Evolutionary conservation across 139 green algal genomes (phyloP), one percentile per base, ranked within the genome.

Genomic region (Mesostigma viride): DNA sequence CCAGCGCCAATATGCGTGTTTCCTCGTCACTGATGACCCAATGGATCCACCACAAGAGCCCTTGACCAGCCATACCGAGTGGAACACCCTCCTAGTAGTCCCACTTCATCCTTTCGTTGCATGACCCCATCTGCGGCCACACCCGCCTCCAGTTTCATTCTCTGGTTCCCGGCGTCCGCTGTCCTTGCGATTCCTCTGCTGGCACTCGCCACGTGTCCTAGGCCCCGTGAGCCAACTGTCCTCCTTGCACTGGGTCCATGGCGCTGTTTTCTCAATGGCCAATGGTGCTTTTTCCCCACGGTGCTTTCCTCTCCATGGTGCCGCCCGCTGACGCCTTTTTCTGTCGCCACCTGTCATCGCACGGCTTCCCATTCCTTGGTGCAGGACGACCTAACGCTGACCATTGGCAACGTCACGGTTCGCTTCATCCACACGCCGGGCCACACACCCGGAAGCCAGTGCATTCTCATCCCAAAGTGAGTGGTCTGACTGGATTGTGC

Each of bases 361-460:
- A 14, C 40, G 40, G 8, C 11, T 24, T 24, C 11, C 11, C 40
- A 51, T 51, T 51, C 40, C 14, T 8, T 14, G 4, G 5, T 69
- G 65, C 65, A 71, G 65, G 48, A 71, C 31, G 33, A 40, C 3
- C 20, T 27, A 11, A 57, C 32, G 3, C 31, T 73, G n/a, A 11
- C 34, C 17, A 45, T 73, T 53, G 64, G 66, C 22, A 20, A 58
- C 11, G 44, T 76, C 22, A 27, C 26, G 17, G 0, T 76, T 6
- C 24, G 40, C 8, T 75, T 75, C 56, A 64, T 81, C n/a, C 75
- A 81, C 62, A 81, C 75, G 14, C 75, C 75, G 24, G 75, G 75
- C 1, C 75, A 81, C 65, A 72, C 73, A 4, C 70, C 71, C 2
- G 75, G 75, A 4, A 69, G 35, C 35, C 36, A 60, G 35, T 73